Evolutionary conservation across 139 green algal genomes (phyloP), one percentile per base, ranked within the genome.

Genomic region (Pleodorina starrii): DNA sequence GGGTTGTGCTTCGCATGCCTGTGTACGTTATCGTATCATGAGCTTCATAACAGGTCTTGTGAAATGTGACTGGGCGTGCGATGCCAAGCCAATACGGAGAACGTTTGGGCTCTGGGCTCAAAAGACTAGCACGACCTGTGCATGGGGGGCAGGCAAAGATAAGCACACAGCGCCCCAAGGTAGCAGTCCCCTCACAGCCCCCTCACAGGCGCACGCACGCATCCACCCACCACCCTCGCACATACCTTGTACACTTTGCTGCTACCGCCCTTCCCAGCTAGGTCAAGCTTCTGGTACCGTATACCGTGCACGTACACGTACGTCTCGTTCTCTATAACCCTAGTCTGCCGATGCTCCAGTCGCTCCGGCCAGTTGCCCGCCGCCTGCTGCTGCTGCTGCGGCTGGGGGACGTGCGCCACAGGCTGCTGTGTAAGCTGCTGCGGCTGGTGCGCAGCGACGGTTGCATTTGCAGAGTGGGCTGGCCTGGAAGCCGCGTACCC

Each of bases 251-350:
- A 98, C 1, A 99, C 98, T 91, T 99, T 99, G 94, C 94, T 97
- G 92, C 91, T 97, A 90, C 98, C 98, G 5, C 98, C 98, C 27
- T 96, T 93, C 0, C 98, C 98, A 25, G 99, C 95, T 72, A 96
- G 97, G 91, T 99, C 96, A 73, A 99, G 95, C 93, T 99, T 99
- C 84, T 95, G 95, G 92, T 99, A 99, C n/a, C 89, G 74, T 9
- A 95, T 94, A 44, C 92, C 92, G 29, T 96, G 94, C 54, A 99
- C 96, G 29, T 95, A 93, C 48, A 99, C 95, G 35, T 87, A 95
- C 63, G 97, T 95, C 54, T 96, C 95, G 83, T 98, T 96, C 83
- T 99, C 97, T 43, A 85, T 93, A 50, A 86, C 91, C 29, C 83
- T 86, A 27, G 36, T 46, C 68, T 93, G 93, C 36, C 69, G 86